These are phyloP conservation scores for Paspalum notatum DNA, from an alignment of 176 grass and related monocot genomes.

Conservation along the genomic window DNA sequence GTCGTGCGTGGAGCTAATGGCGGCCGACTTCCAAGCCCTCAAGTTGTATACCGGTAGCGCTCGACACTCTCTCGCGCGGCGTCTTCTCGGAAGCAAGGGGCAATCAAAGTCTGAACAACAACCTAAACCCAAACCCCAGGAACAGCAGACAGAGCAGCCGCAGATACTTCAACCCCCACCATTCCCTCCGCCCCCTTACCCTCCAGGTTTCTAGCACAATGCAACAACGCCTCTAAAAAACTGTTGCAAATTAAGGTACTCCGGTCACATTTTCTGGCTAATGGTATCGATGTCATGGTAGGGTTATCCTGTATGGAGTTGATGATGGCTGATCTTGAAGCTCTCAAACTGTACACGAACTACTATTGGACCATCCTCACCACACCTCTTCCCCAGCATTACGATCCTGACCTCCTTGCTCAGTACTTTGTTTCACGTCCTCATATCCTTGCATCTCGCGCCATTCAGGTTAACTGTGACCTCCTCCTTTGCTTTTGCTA, in stretches of 20 bases:
- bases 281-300: slow-evolving; percentile 14
- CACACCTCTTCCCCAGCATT: slow-evolving; percentile 78
- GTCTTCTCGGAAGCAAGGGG: slow-evolving; percentile 38
- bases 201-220: slow-evolving; percentile 43
- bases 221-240: neutral
- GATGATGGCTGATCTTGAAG: slow-evolving; percentile 84
- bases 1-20: slow-evolving; percentile 75
- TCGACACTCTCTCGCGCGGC: neutral
- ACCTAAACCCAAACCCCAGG: slow-evolving; percentile 30
- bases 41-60: slow-evolving; percentile 70
- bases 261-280: slow-evolving; percentile 2
- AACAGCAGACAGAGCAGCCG: slow-evolving; percentile 23
- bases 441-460: slow-evolving; percentile 77
- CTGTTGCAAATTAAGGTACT: slow-evolving; percentile 26
- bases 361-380: slow-evolving; percentile 53
- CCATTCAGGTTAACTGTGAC: slow-evolving; percentile 56
- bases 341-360: slow-evolving; percentile 72
- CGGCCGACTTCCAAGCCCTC: slow-evolving; percentile 80
- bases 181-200: slow-evolving; percentile 40
- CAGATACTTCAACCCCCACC: slow-evolving; percentile 37
- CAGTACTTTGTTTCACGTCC: slow-evolving; percentile 74
- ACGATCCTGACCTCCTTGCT: slow-evolving; percentile 66
- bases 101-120: slow-evolving; percentile 4
- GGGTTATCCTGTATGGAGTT: slow-evolving; percentile 82
- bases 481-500: slow-evolving; percentile 16